Evolutionary conservation across 257 asterid genomes (phyloP).

Genomic region (Primulina tabacum): DNA sequence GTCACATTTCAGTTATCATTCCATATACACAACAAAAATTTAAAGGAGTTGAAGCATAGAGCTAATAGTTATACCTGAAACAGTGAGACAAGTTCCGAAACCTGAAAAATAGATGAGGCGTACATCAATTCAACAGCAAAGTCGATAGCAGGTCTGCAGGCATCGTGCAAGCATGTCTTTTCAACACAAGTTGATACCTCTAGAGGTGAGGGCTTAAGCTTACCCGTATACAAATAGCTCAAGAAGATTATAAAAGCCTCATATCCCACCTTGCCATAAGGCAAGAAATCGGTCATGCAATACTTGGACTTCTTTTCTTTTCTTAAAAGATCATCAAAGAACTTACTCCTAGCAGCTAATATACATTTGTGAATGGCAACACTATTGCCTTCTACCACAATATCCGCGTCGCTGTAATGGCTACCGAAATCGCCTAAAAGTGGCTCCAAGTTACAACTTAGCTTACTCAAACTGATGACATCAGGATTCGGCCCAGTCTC

Average conservation of each 20-base stretch:
- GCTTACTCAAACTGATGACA: conserved; percentile 44
- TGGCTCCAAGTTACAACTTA: conserved; percentile 47
- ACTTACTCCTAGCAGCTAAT: conserved; percentile 61
- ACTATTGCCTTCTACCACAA: conserved; percentile 46
- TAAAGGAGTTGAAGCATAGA: background rate
- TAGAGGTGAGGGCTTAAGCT: conserved; percentile 50
- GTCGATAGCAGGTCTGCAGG: conserved; percentile 59
- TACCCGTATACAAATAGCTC: conserved; percentile 67
- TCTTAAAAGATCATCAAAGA: conserved; percentile 43
- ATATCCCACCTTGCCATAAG: conserved; percentile 60
- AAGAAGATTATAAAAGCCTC: conserved; percentile 56
- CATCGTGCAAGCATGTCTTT: conserved; percentile 48
- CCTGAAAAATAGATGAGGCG: conserved; percentile 57
- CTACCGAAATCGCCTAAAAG: conserved; percentile 40
- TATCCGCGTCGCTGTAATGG: conserved; percentile 55
- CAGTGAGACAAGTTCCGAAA: conserved; percentile 62
- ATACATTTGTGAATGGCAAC: conserved; percentile 63
- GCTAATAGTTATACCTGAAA: conserved; percentile 42
- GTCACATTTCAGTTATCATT: background rate
- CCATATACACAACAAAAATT: background rate
- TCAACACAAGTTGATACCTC: conserved; percentile 69
- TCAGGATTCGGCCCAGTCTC: conserved; percentile 41
- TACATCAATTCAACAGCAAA: conserved; percentile 64
- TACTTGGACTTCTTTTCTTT: conserved; percentile 43
- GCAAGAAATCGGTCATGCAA: conserved; percentile 44